These are phyloP conservation scores for Neonectria magnoliae DNA, from an alignment of 2,329 filamentous ascomycete species.

Conservation along the genomic window DNA sequence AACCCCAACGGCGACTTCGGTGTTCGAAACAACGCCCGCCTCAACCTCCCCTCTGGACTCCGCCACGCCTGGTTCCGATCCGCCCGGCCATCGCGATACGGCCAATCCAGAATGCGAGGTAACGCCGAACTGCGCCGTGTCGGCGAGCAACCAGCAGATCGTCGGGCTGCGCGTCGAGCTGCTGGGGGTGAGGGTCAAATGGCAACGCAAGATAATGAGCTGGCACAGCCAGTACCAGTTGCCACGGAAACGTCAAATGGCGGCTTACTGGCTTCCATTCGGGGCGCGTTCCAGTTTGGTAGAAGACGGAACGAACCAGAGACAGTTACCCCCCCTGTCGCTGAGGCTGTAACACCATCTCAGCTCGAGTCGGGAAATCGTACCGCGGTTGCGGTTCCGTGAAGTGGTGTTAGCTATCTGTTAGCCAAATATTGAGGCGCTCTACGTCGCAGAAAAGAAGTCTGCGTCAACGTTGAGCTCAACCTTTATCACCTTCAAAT, in stretches of 20 bases:
- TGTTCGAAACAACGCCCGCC: constrained; percentile 54
- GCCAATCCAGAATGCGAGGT: constrained; percentile 1
- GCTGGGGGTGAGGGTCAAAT: background rate
- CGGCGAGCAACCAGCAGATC: background rate
- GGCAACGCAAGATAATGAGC: constrained; percentile 20
- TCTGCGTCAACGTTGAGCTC: background rate
- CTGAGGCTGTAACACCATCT: constrained; percentile 52
- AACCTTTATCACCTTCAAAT: constrained; percentile 5
- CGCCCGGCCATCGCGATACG: constrained; percentile 13
- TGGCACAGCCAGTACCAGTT: constrained; percentile 22
- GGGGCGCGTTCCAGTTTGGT: constrained; percentile 47
- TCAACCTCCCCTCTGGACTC: constrained; percentile 59
- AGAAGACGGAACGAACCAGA: constrained; percentile 38
- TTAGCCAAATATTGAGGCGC: constrained; percentile 15
- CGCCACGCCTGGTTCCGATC: constrained; percentile 52
- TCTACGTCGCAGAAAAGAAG: background rate
- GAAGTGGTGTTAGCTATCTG: constrained; percentile 17
- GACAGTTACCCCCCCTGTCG: constrained; percentile 26
- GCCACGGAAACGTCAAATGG: constrained; percentile 14
- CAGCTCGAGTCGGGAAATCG: constrained; percentile 58
- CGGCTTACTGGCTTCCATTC: constrained; percentile 46
- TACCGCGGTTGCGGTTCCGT: constrained; percentile 31
- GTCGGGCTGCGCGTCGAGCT: constrained; percentile 20
- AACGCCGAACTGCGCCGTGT: constrained; percentile 15
- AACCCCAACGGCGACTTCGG: constrained; percentile 42